Conservation (phyloP, 2,329 filamentous ascomycete genomes). For the Chaetothyriales sp. region DNA sequence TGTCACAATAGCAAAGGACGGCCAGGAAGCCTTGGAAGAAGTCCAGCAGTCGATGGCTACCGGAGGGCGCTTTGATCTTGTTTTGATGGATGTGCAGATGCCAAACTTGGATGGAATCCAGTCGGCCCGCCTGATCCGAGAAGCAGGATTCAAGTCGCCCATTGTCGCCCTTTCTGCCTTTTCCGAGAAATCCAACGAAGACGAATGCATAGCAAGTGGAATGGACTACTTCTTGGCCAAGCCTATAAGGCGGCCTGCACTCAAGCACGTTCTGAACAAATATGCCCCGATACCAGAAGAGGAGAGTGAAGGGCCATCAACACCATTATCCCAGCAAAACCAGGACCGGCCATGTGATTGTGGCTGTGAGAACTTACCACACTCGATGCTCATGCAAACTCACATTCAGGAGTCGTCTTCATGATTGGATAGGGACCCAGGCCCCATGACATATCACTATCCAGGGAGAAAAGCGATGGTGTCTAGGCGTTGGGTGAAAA, state of each 20-base stretch:
- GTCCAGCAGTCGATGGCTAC: constrained; percentile 70
- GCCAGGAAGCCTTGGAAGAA: constrained; percentile 72
- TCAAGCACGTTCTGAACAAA: constrained; percentile 71
- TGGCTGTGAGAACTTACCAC: background rate
- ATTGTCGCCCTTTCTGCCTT: constrained; percentile 88
- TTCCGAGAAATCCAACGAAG: constrained; percentile 75
- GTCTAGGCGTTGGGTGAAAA: background rate
- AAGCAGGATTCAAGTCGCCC: constrained; percentile 72
- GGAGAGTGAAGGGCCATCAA: constrained; percentile 24
- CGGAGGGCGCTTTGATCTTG: constrained; percentile 61
- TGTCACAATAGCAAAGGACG: constrained; percentile 73
- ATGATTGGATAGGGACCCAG: background rate
- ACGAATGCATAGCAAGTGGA: constrained; percentile 71
- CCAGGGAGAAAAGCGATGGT: background rate
- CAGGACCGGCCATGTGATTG: background rate
- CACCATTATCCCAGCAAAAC: background rate
- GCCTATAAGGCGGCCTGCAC: constrained; percentile 62
- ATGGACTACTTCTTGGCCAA: constrained; percentile 80
- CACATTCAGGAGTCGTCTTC: background rate
- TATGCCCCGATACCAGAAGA: constrained; percentile 69
- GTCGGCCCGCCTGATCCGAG: constrained; percentile 67
- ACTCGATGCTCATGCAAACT: background rate
- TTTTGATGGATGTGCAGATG: constrained; percentile 96
- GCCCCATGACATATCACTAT: background rate
- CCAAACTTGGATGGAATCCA: constrained; percentile 81